A percentile compares a stretch with the other conserved stretches of the same genome.
These are phyloP conservation scores for Phellinidium pouzarii DNA, from an alignment of 1,284 basidiomycete species.

Conservation along the genomic window DNA sequence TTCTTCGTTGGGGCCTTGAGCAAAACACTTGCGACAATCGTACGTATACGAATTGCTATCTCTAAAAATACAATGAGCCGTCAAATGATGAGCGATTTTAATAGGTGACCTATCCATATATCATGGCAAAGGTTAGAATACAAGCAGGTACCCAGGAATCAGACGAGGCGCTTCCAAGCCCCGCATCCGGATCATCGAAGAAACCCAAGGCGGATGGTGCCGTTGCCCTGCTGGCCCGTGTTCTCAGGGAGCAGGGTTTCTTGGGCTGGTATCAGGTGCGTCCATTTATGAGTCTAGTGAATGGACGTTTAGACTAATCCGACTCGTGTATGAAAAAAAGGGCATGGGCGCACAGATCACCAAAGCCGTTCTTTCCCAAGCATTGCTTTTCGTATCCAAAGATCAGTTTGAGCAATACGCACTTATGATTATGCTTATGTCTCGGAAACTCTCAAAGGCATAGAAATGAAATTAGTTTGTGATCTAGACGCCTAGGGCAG, in stretches of 20 bases:
- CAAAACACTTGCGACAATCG: slow-evolving; percentile 94
- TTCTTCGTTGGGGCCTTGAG: slow-evolving; percentile 91
- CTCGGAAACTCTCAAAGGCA: not conserved
- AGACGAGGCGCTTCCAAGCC: slow-evolving; percentile 33
- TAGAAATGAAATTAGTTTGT: not conserved
- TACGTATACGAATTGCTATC: slow-evolving; percentile 38
- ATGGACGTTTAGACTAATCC: slow-evolving; percentile 17
- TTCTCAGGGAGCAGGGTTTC: slow-evolving; percentile 72
- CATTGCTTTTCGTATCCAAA: slow-evolving; percentile 73
- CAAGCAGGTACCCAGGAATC: slow-evolving; percentile 69
- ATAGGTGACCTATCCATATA: slow-evolving; percentile 87
- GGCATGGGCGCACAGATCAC: slow-evolving; percentile 89
- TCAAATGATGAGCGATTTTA: not conserved
- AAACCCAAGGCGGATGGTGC: slow-evolving; percentile 60
- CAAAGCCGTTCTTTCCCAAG: slow-evolving; percentile 85
- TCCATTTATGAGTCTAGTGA: too few species aligned
- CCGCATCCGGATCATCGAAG: slow-evolving; percentile 33
- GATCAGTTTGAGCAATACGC: slow-evolving; percentile 80
- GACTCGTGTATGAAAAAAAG: slow-evolving; percentile 32
- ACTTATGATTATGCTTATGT: slow-evolving; percentile 45
- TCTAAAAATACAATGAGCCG: too few species aligned
- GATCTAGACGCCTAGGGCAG: not conserved
- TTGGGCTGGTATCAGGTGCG: slow-evolving; percentile 95
- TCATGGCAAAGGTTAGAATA: slow-evolving; percentile 96
- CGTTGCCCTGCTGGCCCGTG: slow-evolving; percentile 67